phyloP scores from a whole-genome alignment of 1,139 yeast genomes.

The Sugiyamaella novakii region DNA sequence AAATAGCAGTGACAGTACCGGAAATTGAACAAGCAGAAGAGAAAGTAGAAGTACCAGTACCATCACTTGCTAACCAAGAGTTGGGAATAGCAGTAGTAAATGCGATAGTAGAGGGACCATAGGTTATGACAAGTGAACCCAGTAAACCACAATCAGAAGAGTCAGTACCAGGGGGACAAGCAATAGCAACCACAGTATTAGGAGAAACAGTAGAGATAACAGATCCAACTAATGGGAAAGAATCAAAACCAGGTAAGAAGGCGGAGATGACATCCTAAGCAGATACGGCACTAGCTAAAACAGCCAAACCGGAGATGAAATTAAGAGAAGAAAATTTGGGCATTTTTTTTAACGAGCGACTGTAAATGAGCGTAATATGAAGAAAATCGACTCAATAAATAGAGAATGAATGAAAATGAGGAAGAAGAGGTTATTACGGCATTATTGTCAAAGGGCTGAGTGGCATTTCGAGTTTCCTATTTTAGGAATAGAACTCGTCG shows the following conservation, averaged over 20 bases:
- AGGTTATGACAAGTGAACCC: slow-evolving; percentile 7
- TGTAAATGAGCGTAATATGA: too few relatives aligned
- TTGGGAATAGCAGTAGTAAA: slow-evolving; percentile 1
- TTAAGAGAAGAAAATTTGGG: background rate
- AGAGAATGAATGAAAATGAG: too few relatives aligned
- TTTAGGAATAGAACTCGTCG: too few relatives aligned
- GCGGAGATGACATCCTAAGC: slow-evolving; percentile 9
- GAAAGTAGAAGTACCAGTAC: background rate
- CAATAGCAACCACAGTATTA: slow-evolving; percentile 13
- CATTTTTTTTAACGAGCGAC: too few relatives aligned
- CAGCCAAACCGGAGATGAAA: slow-evolving; percentile 1
- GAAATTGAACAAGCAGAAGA: slow-evolving; percentile 4
- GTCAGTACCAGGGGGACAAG: slow-evolving; percentile 13
- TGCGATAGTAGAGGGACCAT: slow-evolving; percentile 16
- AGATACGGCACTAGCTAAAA: background rate
- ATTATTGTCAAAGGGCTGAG: too few relatives aligned
- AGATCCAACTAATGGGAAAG: slow-evolving; percentile 10
- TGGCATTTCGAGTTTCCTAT: too few relatives aligned
- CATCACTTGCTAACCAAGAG: slow-evolving; percentile 2
- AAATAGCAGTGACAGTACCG: slow-evolving; percentile 14
- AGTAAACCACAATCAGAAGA: slow-evolving; percentile 12
- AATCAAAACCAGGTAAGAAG: slow-evolving; percentile 18
- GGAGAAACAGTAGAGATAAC: slow-evolving; percentile 10
- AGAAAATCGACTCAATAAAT: too few relatives aligned
- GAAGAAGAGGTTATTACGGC: too few relatives aligned